phyloP scores from a whole-genome alignment of 129 eudicot genomes.

The Erigeron canadensis region DNA sequence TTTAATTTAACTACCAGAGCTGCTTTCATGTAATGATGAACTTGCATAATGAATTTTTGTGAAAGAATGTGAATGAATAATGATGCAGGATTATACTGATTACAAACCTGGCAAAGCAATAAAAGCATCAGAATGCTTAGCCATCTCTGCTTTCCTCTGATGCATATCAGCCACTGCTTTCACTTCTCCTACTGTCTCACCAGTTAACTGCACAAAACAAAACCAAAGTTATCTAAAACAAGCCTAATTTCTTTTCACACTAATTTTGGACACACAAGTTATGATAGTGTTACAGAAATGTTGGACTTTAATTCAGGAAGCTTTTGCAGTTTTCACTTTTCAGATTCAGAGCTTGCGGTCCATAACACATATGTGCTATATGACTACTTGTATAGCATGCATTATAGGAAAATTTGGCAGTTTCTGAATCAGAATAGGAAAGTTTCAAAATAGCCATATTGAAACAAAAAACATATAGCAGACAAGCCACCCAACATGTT shows the following conservation, averaged over 20 bases:
- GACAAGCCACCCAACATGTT: conserved; percentile 35
- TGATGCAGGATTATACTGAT: conserved; percentile 9
- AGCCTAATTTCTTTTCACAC: neutral
- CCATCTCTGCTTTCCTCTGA: conserved; percentile 99
- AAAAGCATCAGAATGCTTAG: conserved; percentile 97
- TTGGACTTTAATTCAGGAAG: conserved; percentile 39
- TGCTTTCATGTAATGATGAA: conserved; percentile 18
- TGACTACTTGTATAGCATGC: conserved; percentile 27
- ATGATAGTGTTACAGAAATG: conserved; percentile 31
- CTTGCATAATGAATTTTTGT: conserved; percentile 17
- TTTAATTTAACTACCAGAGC: neutral
- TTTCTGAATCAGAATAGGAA: conserved; percentile 36
- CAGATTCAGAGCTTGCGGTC: conserved; percentile 24
- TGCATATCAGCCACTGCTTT: conserved; percentile 99
- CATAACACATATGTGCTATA: conserved; percentile 18
- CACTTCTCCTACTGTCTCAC: conserved; percentile 99
- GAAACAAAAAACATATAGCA: conserved; percentile 27
- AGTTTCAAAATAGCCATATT: conserved; percentile 30
- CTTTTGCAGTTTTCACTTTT: conserved; percentile 28
- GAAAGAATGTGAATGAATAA: conserved; percentile 20
- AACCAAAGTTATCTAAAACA: conserved; percentile 24
- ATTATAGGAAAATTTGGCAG: conserved; percentile 28
- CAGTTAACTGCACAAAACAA: conserved; percentile 72
- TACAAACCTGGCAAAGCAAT: conserved; percentile 96
- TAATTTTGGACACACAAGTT: conserved; percentile 14